Evolutionary conservation across 306 rosid species (phyloP).

Genomic region (Dalbergia oliveri): DNA sequence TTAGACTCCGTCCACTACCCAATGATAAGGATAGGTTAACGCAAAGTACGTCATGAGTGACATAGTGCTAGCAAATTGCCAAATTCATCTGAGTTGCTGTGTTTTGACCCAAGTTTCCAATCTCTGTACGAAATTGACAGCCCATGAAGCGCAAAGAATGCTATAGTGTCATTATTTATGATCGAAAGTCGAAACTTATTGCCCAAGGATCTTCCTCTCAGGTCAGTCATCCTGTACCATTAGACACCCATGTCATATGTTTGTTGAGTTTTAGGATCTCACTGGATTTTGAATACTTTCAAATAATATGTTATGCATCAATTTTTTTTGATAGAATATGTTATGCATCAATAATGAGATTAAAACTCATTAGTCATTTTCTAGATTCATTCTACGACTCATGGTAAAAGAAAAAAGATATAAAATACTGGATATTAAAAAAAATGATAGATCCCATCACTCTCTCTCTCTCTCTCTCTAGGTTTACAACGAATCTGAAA

Average conservation of each 20-base stretch:
- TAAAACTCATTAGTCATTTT: too few relatives aligned
- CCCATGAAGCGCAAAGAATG: neutral
- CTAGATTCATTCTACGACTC: too few relatives aligned
- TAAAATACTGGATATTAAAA: too few relatives aligned
- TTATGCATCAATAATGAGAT: too few relatives aligned
- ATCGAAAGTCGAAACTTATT: neutral
- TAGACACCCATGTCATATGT: neutral
- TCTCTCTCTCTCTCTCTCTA: too few relatives aligned
- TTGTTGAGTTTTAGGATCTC: neutral
- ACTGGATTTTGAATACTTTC: neutral
- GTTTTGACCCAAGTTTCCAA: neutral
- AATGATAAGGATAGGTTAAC: neutral
- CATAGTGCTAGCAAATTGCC: neutral
- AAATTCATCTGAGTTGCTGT: neutral
- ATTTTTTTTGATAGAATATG: too few relatives aligned
- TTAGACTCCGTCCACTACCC: neutral
- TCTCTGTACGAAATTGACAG: neutral
- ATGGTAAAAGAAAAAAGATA: too few relatives aligned
- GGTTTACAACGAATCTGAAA: too few relatives aligned
- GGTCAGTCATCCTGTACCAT: neutral
- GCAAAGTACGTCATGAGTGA: slow-evolving; percentile 44
- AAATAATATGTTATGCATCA: neutral
- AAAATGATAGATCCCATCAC: too few relatives aligned
- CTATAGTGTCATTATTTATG: neutral
- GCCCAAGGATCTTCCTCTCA: neutral